Evolutionary conservation across 306 rosid species (phyloP).

Genomic region (Morella rubra): DNA sequence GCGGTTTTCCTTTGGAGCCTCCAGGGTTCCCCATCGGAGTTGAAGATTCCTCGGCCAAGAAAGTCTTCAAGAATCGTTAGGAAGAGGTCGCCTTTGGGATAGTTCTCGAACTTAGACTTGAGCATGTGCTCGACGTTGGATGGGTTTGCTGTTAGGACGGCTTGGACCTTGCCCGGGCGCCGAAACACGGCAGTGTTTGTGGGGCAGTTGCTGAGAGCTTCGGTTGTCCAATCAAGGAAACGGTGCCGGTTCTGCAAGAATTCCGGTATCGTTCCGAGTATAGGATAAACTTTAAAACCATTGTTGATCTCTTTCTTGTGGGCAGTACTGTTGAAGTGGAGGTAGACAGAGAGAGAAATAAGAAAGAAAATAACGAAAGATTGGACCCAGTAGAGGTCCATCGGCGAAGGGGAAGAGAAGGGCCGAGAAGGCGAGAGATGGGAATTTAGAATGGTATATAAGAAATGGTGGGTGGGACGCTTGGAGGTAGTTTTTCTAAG

Average conservation of each 20-base stretch:
- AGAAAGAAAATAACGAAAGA: conserved; percentile 17
- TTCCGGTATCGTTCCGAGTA: conserved; percentile 48
- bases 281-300: conserved; percentile 56
- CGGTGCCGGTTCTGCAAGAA: conserved; percentile 60
- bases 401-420: background rate
- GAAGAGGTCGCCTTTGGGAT: conserved; percentile 62
- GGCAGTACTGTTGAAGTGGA: background rate
- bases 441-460: too few relatives aligned
- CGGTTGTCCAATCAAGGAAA: conserved; percentile 60
- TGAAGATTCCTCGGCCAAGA: conserved; percentile 72
- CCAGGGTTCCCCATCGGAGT: conserved; percentile 62
- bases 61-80: conserved; percentile 42
- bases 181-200: conserved; percentile 45
- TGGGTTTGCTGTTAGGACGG: conserved; percentile 61
- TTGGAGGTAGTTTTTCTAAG: too few relatives aligned
- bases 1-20: conserved; percentile 58
- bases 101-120: conserved; percentile 62
- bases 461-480: too few relatives aligned
- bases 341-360: conserved; percentile 26
- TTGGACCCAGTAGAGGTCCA: conserved; percentile 24
- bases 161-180: conserved; percentile 39
- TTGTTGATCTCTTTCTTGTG: background rate
- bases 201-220: conserved; percentile 40
- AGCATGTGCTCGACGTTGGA: conserved; percentile 62
- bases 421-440: background rate